Conservation (phyloP, 1,284 basidiomycete species). For the Tilletia setariae region DNA sequence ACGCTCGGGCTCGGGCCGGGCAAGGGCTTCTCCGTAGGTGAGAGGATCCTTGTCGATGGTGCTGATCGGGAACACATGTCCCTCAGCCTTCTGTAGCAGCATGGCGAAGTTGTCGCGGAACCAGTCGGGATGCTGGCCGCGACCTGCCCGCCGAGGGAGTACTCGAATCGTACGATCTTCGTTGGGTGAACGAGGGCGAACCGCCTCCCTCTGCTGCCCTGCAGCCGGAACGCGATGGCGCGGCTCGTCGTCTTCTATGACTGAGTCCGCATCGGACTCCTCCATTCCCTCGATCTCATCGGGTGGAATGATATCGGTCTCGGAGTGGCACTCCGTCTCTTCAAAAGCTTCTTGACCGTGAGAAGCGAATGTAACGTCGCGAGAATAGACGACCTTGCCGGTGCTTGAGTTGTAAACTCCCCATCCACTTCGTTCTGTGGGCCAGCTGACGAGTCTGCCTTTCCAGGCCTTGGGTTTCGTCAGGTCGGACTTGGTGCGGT, state of each 20-base stretch:
- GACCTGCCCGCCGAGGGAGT: background rate
- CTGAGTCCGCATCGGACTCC: background rate
- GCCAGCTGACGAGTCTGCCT: too few species aligned
- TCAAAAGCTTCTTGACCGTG: background rate
- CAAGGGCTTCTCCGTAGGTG: background rate
- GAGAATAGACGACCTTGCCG: background rate
- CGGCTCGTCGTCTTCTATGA: background rate
- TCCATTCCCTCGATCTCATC: background rate
- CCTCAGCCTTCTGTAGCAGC: background rate
- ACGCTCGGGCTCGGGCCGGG: background rate
- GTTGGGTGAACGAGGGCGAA: background rate
- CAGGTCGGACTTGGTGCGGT: background rate
- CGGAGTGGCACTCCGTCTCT: background rate
- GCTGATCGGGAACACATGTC: conserved; percentile 1
- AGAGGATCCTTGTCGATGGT: background rate
- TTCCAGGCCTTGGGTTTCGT: too few species aligned
- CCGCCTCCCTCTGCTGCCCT: conserved; percentile 1
- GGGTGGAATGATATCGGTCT: background rate
- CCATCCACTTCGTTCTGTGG: too few species aligned
- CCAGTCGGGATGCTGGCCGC: conserved; percentile 5
- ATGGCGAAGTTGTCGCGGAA: conserved; percentile 2
- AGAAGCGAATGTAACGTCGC: background rate
- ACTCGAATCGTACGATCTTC: background rate
- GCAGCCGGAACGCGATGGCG: background rate
- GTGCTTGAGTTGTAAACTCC: background rate